These are phyloP conservation scores for Sextonia rubra DNA, from an alignment of 164 flowering plant genomes.

Conservation along the genomic window DNA sequence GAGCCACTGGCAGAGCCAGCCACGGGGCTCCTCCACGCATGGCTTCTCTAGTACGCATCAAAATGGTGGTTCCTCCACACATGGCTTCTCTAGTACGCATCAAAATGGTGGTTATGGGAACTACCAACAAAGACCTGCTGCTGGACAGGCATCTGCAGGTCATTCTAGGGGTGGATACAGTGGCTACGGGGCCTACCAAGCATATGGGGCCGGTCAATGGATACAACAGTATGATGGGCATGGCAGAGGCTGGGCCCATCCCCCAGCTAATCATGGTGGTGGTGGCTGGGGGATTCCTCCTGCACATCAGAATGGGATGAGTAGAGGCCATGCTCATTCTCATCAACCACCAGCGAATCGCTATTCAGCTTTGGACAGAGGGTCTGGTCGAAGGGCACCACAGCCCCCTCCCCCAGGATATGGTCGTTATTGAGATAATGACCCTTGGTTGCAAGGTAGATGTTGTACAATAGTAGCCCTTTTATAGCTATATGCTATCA, in stretches of 20 bases:
- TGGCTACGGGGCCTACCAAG: conserved; percentile 23
- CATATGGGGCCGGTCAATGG: conserved; percentile 24
- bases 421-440: conserved; percentile 11
- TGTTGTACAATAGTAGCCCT: conserved; percentile 9
- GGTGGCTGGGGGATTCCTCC: conserved; percentile 18
- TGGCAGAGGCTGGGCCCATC: conserved; percentile 12
- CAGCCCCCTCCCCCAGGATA: conserved; percentile 23
- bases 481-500: not conserved
- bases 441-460: not conserved
- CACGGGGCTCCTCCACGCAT: conserved; percentile 7
- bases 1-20: conserved; percentile 14
- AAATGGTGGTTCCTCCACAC: not conserved
- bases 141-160: conserved; percentile 11
- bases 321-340: conserved; percentile 27
- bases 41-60: not conserved
- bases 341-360: conserved; percentile 35
- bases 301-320: conserved; percentile 16
- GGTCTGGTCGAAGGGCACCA: conserved; percentile 30
- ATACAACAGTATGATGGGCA: conserved; percentile 7
- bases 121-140: conserved; percentile 10
- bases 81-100: conserved; percentile 16
- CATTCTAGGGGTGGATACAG: conserved; percentile 19
- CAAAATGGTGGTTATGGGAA: conserved; percentile 21
- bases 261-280: not conserved
- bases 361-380: conserved; percentile 35